Base-by-base conservation (phyloP, 805 yeast genomes). In the Yarrowia bubula region DNA sequence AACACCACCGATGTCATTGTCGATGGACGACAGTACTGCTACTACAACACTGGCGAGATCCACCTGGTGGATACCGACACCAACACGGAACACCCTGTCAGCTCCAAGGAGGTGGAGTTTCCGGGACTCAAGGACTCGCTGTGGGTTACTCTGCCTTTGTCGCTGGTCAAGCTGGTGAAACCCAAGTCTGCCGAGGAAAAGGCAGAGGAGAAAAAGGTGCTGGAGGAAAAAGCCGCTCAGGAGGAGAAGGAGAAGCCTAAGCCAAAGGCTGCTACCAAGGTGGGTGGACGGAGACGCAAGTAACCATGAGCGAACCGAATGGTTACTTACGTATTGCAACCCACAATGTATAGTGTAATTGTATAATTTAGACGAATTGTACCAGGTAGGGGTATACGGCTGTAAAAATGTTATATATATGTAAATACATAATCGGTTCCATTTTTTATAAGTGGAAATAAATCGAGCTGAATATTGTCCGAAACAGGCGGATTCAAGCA, bases 91-190 rank as follows among this genome's bases (percentile, higher is more conserved):
- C 71, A 65, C 64, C 69, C 66, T n/a, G 68, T 78, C 18, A 69
- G 69, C 41, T 65, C 69, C 18, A 71, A 69, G 14, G 75, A 69
- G 22, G 67, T 77, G 41, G 68, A 62, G 37, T 68, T 67, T 63
- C 79, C 81, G 32, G 67, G 69, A 5, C 70, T 77, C 72, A 42
- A 61, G 46, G 75, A 73, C 58, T 76, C 81, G 1, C 22, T 75
- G 17, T 65, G 74, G n/a, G 68, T 70, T 50, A 65, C 55, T 44
- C 47, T 73, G 22, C 76, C 77, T 4, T 14, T 32, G 51, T 64
- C 68, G 68, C 35, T 70, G 1, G 43, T 69, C 47, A 42, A 47
- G 44, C 65, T 64, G 33, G 47, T 70, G 9, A 65, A 69, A 13
- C 71, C 72, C 15, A 61, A 68, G 55, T 51, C 57, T 15, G 55